Conservation (phyloP, 805 yeast genomes). For the Naumovozyma baii region DNA sequence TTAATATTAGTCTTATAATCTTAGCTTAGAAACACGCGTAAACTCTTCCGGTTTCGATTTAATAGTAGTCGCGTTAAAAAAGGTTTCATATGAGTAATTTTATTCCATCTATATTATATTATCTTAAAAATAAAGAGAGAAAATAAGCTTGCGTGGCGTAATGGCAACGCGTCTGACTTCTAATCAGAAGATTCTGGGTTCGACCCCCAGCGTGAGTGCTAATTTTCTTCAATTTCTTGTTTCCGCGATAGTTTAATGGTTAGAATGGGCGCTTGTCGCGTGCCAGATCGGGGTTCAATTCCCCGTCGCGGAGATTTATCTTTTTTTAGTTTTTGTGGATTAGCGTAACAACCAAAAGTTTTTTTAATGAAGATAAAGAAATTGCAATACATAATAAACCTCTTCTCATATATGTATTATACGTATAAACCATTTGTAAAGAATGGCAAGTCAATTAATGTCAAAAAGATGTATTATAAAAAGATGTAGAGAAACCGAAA, state of each 20-base stretch:
- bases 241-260: constrained; percentile 2
- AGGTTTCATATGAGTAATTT: no score
- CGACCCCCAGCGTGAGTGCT: constrained; percentile 48
- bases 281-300: constrained; percentile 3
- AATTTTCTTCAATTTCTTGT: not conserved
- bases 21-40: no score
- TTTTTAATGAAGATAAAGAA: not conserved
- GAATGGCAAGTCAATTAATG: not conserved
- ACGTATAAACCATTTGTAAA: not conserved
- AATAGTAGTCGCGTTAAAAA: no score
- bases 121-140: constrained; percentile 6
- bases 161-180: constrained; percentile 50
- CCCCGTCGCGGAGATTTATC: constrained; percentile 2
- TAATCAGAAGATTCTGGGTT: constrained; percentile 47
- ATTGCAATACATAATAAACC: not conserved
- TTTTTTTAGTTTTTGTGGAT: constrained; percentile 1
- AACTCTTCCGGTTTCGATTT: no score
- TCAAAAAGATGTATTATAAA: not conserved
- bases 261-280: constrained; percentile 3
- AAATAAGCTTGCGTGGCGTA: constrained; percentile 41
- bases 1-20: no score
- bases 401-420: no score
- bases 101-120: no score
- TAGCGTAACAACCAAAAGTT: not conserved
- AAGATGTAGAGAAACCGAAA: not conserved